Percentiles rank a stretch among this genome's conserved stretches.
These are phyloP conservation scores for Podosphaera aphanis DNA, from an alignment of 2,329 filamentous ascomycete genomes.

Conservation along the genomic window DNA sequence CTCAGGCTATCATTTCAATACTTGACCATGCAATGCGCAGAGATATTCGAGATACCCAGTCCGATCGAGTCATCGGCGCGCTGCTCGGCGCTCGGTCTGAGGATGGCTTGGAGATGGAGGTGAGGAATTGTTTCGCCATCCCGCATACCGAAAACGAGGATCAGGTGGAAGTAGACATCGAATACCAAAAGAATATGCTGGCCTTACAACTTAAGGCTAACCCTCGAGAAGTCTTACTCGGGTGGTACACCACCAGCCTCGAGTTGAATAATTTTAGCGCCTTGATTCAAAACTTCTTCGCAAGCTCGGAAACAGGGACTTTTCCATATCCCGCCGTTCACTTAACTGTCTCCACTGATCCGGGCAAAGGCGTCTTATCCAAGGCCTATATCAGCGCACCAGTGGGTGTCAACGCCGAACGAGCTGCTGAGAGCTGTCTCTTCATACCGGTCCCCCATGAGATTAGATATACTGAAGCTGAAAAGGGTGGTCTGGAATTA, in stretches of 20 bases:
- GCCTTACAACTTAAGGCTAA: constrained; percentile 80
- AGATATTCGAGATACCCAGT: constrained; percentile 38
- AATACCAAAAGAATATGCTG: constrained; percentile 99
- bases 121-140: constrained; percentile 90
- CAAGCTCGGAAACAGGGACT: constrained; percentile 84
- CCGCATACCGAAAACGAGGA: constrained; percentile 96
- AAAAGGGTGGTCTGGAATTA: constrained; percentile 57
- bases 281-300: constrained; percentile 98
- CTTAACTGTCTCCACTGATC: constrained; percentile 76
- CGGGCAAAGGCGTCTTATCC: constrained; percentile 71
- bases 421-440: constrained; percentile 83
- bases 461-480: constrained; percentile 65
- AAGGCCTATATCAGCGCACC: constrained; percentile 88
- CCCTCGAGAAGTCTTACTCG: constrained; percentile 79
- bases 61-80: constrained; percentile 89
- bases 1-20: constrained; percentile 48
- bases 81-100: constrained; percentile 82
- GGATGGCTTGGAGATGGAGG: constrained; percentile 90
- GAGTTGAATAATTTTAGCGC: constrained; percentile 97
- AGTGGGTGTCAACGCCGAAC: constrained; percentile 82
- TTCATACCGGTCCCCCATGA: constrained; percentile 96
- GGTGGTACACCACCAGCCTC: constrained; percentile 94
- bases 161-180: constrained; percentile 97
- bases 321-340: constrained; percentile 95
- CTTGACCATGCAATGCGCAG: constrained; percentile 86